Evolutionary conservation across 345 rosid genomes (phyloP), one percentile per base, ranked within the genome.

Genomic region (Noccaea bulbosa): DNA sequence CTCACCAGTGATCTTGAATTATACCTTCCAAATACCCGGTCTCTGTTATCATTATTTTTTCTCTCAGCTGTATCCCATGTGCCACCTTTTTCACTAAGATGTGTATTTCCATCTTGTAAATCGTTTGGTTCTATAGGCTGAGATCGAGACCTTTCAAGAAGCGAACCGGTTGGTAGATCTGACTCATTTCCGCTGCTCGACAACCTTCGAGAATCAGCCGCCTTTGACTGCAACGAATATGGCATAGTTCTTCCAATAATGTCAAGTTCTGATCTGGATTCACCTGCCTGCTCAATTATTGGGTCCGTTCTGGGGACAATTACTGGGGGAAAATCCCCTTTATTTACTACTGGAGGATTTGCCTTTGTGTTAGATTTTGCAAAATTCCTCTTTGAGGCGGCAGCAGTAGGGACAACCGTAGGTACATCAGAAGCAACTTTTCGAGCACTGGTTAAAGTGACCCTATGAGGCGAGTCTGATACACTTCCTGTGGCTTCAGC

Each of bases 221-320:
- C 54, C 77, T 85, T 88, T 47, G 93, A 87, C 80, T 92, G 99
- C 90, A 92, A 78, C 24, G 99, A 88, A 82, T 92, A 95, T 49
- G 96, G 99, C 98, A 91, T 94, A 56, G 99, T 91, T 78, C 98
- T 90, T 49, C 85, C 94, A 68, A 83, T 92, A 62, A 90, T 85
- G 69, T 86, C 88, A 65, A 79, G 76, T 57, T 95, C 98, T 80
- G 87, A 82, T 79, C 90, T 86, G 71, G 83, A 79, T 77, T 88
- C 98, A 79, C 80, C 67, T 49, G 78, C 81, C 71, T 76, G 87
- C 69, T 90, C 98, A 40, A 51, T 33, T 62, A 86, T 75, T n/a
- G 80, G 62, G 64, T 80, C 88, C 53, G 76, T 80, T 83, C 96
- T 84, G 56, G 98, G 97, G 64, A 92, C 88, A 80, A 87, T 81